Base-by-base conservation (phyloP, 2,329 filamentous ascomycete genomes). In the Fusarium tupiense region DNA sequence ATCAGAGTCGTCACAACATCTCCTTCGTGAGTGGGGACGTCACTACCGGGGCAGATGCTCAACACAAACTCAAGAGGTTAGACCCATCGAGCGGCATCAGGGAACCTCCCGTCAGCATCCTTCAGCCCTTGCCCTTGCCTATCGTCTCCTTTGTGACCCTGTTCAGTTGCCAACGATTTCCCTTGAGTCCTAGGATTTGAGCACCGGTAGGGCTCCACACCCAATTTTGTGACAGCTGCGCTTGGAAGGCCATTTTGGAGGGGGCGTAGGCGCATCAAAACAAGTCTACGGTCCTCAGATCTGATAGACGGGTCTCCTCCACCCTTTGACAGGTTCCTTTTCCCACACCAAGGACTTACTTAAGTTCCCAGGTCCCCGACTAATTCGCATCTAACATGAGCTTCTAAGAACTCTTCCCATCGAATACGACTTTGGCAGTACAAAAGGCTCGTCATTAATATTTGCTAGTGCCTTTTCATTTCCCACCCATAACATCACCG, bases 361-460 rank as follows among this genome's bases (percentile, higher is more conserved):
- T 79, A 79, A 79, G 76, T 76, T 78, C 77, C 75, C 67, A 77
- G 65, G 71, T 71, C 74, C 76, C 76, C 76, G 64, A 74, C 76
- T 67, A 71, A 66, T 66, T 75, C 62, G 57, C 69, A 65, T 64
- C 47, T 68, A 66, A 53, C 64, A 74, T 57, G 67, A 69, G 64
- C 69, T 67, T 75, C 66, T 64, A 71, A 52, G 54, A 61, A 70
- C 61, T 74, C 70, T 67, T 73, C 46, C 49, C 66, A 69, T 65
- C 67, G 54, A 68, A 67, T 57, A 65, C 67, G 72, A 66, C 57
- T 62, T 67, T 68, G 54, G 61, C 57, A 52, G 54, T 49, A 49
- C 54, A 68, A 47, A 58, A 70, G 65, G 65, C 68, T 61, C 61
- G 67, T 65, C 35, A 65, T 65, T 72, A 72, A 74, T 74, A 52